A percentile compares a stretch with the other conserved stretches of the same genome.
phyloP scores from a whole-genome alignment of 2,329 filamentous ascomycete genomes.

The Neonectria coccinea region DNA sequence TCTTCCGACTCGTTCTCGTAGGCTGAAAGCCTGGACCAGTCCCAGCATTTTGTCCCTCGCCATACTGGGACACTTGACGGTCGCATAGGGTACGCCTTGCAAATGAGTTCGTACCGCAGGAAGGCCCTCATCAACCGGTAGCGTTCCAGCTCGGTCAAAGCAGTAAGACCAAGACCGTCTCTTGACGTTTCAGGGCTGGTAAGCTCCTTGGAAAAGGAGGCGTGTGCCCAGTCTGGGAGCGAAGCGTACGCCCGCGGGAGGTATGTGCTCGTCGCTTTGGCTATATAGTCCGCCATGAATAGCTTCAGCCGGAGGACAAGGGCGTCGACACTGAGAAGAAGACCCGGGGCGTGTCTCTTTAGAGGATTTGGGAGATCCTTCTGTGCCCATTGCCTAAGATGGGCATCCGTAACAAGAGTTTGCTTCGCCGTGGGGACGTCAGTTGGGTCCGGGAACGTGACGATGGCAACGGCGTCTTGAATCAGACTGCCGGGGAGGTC shows the following conservation, averaged over 20 bases:
- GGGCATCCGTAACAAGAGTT: background rate
- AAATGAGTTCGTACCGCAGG: conserved; percentile 18
- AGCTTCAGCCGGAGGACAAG: conserved; percentile 4
- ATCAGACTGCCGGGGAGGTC: conserved; percentile 5
- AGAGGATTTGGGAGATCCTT: conserved; percentile 7
- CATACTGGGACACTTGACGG: background rate
- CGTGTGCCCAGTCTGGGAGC: conserved; percentile 15
- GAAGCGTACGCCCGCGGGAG: conserved; percentile 7
- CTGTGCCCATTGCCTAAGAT: background rate
- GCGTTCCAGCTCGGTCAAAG: conserved; percentile 1
- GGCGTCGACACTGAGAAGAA: background rate
- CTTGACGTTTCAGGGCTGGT: background rate
- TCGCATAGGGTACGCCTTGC: background rate
- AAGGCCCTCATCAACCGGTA: conserved; percentile 12
- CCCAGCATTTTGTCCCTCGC: background rate
- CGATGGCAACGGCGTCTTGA: conserved; percentile 19
- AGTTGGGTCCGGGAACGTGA: background rate
- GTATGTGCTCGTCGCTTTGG: conserved; percentile 19
- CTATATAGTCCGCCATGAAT: conserved; percentile 25
- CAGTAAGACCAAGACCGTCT: background rate
- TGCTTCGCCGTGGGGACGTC: background rate
- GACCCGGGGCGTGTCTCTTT: background rate
- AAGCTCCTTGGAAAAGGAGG: conserved; percentile 4
- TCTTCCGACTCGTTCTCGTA: background rate
- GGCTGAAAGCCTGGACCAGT: background rate